Evolutionary conservation across 1,284 basidiomycete genomes (phyloP).

Genomic region (Rhodotorula sp.): DNA sequence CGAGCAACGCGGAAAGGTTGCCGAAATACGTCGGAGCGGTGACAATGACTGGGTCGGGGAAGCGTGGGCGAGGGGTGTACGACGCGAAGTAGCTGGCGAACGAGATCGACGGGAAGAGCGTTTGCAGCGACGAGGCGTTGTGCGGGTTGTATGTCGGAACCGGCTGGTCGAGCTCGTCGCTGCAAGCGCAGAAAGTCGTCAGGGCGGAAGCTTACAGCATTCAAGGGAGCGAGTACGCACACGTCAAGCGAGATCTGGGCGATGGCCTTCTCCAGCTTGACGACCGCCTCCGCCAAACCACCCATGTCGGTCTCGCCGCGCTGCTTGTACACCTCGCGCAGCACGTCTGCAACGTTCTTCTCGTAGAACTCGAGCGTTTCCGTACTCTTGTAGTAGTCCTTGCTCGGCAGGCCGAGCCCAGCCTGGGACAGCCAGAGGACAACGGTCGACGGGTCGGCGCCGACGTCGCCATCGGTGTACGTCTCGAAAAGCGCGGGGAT

Average conservation of each 20-base stretch:
- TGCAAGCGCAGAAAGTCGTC: conserved; percentile 55
- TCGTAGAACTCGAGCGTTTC: conserved; percentile 70
- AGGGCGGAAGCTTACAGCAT: conserved; percentile 48
- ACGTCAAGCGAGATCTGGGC: conserved; percentile 78
- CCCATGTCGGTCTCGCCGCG: conserved; percentile 54
- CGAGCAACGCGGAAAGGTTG: conserved; percentile 69
- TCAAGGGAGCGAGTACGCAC: conserved; percentile 53
- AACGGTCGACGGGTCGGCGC: conserved; percentile 84
- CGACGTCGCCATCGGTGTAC: conserved; percentile 82
- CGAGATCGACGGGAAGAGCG: conserved; percentile 65
- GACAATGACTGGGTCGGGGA: conserved; percentile 75
- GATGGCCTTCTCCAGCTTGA: conserved; percentile 78
- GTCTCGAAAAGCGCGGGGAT: conserved; percentile 76
- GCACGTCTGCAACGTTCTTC: conserved; percentile 60
- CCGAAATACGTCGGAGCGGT: conserved; percentile 78
- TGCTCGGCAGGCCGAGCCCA: conserved; percentile 77
- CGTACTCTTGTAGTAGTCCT: conserved; percentile 89
- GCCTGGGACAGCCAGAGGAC: conserved; percentile 83
- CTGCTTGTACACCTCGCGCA: conserved; percentile 54
- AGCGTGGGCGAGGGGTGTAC: conserved; percentile 70
- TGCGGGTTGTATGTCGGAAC: conserved; percentile 86
- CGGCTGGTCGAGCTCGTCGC: conserved; percentile 67
- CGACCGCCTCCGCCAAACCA: conserved; percentile 67
- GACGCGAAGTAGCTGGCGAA: conserved; percentile 81
- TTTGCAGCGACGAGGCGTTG: conserved; percentile 64